Evolutionary conservation across 495 filamentous ascomycete genomes (phyloP).

Genomic region (Penicillium subrubescens): DNA sequence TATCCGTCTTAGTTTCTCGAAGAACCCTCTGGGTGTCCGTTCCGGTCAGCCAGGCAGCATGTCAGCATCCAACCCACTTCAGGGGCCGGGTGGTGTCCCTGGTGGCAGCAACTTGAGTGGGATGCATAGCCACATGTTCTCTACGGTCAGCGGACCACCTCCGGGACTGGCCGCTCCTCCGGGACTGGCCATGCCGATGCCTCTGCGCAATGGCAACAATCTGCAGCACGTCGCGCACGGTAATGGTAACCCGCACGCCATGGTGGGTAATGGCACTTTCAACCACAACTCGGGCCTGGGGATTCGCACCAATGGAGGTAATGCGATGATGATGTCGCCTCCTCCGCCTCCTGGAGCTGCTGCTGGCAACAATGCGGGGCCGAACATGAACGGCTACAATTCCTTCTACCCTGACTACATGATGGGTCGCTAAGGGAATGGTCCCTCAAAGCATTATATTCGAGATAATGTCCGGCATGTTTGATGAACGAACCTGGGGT

Average conservation of each 20-base stretch:
- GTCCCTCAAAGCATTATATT: constrained; percentile 26
- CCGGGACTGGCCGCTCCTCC: constrained; percentile 73
- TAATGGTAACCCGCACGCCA: constrained; percentile 34
- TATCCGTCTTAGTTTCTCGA: constrained; percentile 97
- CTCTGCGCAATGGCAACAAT: constrained; percentile 38
- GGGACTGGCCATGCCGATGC: constrained; percentile 54
- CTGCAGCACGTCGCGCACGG: constrained; percentile 30
- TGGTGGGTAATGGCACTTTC: constrained; percentile 43
- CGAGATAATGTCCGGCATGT: constrained; percentile 52
- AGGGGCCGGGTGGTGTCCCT: constrained; percentile 49
- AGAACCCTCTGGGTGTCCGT: constrained; percentile 94
- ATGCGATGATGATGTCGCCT: constrained; percentile 47
- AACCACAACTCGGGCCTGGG: constrained; percentile 48
- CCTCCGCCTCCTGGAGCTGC: constrained; percentile 38
- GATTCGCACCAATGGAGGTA: constrained; percentile 44
- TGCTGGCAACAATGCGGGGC: constrained; percentile 39
- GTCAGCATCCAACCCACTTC: constrained; percentile 51
- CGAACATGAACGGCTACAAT: constrained; percentile 48
- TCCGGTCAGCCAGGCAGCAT: constrained; percentile 66
- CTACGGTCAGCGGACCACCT: constrained; percentile 72
- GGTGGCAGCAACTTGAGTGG: constrained; percentile 55
- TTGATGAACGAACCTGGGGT: constrained; percentile 49
- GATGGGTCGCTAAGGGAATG: constrained; percentile 55
- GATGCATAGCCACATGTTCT: constrained; percentile 64
- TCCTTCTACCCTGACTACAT: constrained; percentile 60